A percentile compares a stretch with the other conserved stretches of the same genome.
phyloP scores from a whole-genome alignment of 768 basidiomycete species.

The Lanmaoa rubissima region DNA sequence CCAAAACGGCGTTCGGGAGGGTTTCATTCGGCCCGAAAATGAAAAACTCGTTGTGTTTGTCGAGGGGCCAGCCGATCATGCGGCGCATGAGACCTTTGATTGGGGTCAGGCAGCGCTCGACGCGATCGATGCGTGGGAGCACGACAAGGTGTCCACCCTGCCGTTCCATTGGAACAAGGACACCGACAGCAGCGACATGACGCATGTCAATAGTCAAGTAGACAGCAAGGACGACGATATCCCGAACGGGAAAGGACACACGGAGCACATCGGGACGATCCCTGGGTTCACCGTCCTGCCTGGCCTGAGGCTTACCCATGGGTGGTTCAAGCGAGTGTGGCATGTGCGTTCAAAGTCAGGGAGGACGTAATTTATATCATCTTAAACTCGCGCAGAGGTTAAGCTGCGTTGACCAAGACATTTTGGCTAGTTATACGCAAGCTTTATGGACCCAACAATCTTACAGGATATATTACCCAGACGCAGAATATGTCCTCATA shows the following conservation, averaged over 20 bases:
- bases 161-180: constrained; percentile 53
- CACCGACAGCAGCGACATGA: constrained; percentile 34
- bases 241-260: constrained; percentile 9
- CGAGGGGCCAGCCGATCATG: constrained; percentile 59
- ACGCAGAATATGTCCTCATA: constrained; percentile 1
- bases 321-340: constrained; percentile 35
- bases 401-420: constrained; percentile 3
- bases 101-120: constrained; percentile 74
- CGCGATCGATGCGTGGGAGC: constrained; percentile 62
- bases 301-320: constrained; percentile 24
- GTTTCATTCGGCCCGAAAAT: constrained; percentile 70
- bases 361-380: constrained; percentile 17
- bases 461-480: constrained; percentile 3
- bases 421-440: neutral
- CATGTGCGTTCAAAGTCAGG: constrained; percentile 29
- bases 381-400: neutral
- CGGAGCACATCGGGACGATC: constrained; percentile 21
- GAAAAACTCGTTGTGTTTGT: constrained; percentile 68
- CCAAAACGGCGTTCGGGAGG: constrained; percentile 58
- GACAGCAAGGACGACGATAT: neutral
- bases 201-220: constrained; percentile 6
- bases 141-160: constrained; percentile 27
- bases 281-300: constrained; percentile 21
- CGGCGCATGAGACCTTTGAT: constrained; percentile 60
- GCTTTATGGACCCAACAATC: neutral